Percentiles rank a stretch among this genome's conserved stretches.
These are phyloP conservation scores for Nemophila menziesii DNA, from an alignment of 257 asterid species.

Conservation along the genomic window DNA sequence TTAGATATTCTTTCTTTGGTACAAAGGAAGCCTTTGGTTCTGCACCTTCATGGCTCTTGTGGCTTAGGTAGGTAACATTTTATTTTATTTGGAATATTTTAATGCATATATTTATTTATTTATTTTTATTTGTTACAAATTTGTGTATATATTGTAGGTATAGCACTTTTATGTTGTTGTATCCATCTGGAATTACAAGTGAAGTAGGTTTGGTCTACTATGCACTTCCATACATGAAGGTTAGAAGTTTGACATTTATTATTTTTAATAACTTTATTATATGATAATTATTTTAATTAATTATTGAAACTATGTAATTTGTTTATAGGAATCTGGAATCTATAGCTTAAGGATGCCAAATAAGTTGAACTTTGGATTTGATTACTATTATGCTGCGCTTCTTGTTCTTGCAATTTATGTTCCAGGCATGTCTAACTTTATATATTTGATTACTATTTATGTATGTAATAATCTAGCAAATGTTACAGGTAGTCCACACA, in stretches of 20 bases:
- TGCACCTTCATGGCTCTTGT: slow-evolving; percentile 78
- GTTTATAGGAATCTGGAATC: slow-evolving; percentile 37
- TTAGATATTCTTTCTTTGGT: slow-evolving; percentile 81
- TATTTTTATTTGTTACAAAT: neutral
- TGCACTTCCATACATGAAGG: slow-evolving; percentile 62
- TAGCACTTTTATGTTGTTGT: slow-evolving; percentile 69
- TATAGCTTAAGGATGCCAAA: slow-evolving; percentile 77
- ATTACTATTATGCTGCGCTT: slow-evolving; percentile 54
- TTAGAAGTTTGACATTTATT: slow-evolving; percentile 7
- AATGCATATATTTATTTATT: too few species aligned
- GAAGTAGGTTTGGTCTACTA: slow-evolving; percentile 75
- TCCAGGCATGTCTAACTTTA: slow-evolving; percentile 32
- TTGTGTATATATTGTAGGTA: slow-evolving; percentile 38
- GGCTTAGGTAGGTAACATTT: slow-evolving; percentile 42
- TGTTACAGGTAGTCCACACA: slow-evolving; percentile 53
- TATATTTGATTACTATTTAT: neutral
- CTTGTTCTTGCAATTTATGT: slow-evolving; percentile 51
- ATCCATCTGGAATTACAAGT: slow-evolving; percentile 80
- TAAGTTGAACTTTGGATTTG: slow-evolving; percentile 63
- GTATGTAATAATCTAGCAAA: neutral
- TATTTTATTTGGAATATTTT: neutral
- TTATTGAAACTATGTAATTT: neutral
- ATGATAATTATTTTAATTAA: neutral
- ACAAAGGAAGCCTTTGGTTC: slow-evolving; percentile 64
- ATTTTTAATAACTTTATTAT: neutral